Evolutionary conservation across 2,329 filamentous ascomycete genomes (phyloP), one percentile per base, ranked within the genome.

Genomic region (Aspergillus pseudonomiae): DNA sequence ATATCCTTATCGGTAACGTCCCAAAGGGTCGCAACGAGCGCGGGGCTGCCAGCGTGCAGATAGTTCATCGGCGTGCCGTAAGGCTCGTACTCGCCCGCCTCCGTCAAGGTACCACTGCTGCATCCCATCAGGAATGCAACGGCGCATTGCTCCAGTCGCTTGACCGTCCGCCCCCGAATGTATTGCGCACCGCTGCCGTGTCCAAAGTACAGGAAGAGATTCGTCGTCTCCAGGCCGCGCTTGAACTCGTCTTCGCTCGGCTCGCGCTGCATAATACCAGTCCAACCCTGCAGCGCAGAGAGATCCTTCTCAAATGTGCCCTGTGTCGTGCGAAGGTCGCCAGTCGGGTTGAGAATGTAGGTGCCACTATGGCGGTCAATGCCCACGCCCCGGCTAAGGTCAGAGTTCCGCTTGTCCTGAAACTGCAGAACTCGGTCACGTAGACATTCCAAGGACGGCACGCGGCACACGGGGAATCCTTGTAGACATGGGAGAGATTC

Each of bases 1-100:
- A 97, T 97, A 77, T 99, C 95, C 72, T 92, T 92, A 76, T 99
- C 95, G 11, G 95, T 99, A 57, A 99, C 95, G 77, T 99, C 95
- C 95, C 95, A 99, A 43, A 99, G 83, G 19, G 94, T 97, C 53
- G 93, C 95, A 2, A 98, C 89, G 11, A 98, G 88, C 0, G 94
- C 93, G 4, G 93, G 93, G 70, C 86, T 88, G 1, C 93, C 94
- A 0, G 93, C 94, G 69, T 94, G 89, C 79, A 99, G 89, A 79
- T 98, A 98, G 71, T 94, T 93, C 80, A 94, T 89, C 28, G 95
- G 91, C 61, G 94, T 93, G 1, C 95, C 94, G 70, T 91, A 90
- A n/a, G 91, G 89, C 77, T 98, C 94, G 72, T 96, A 97, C 66
- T 93, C 90, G 57, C 94, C 94, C 12, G 89, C 89, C 71, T 95